Percentiles rank a stretch among this genome's conserved stretches.
These are phyloP conservation scores for Solanum boliviense DNA, from an alignment of 257 asterid genomes.

Conservation along the genomic window DNA sequence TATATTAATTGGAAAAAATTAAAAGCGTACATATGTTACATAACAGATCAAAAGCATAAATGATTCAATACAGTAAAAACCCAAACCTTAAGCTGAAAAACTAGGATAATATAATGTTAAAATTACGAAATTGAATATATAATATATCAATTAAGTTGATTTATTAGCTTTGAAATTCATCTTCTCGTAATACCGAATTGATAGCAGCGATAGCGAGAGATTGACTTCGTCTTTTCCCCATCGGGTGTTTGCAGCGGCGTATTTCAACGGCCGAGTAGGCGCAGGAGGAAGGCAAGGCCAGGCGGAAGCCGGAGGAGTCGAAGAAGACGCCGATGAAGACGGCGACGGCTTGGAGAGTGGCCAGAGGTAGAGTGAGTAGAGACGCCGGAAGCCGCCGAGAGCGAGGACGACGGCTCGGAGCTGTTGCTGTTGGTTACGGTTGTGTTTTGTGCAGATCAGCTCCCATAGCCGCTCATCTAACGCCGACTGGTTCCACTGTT, in stretches of 20 bases:
- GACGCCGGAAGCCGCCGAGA: slow-evolving; percentile 91
- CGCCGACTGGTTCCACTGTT: slow-evolving; percentile 75
- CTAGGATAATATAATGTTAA: not conserved
- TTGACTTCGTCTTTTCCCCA: slow-evolving; percentile 99
- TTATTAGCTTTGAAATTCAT: slow-evolving; percentile 57
- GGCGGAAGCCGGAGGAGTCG: slow-evolving; percentile 23
- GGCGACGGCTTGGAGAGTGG: slow-evolving; percentile 63
- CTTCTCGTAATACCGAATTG: slow-evolving; percentile 81
- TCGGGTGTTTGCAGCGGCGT: slow-evolving; percentile 34
- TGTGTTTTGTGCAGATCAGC: slow-evolving; percentile 80
- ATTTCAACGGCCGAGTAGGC: slow-evolving; percentile 20
- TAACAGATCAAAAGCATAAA: not conserved
- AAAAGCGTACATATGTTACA: not conserved
- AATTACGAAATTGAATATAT: not conserved
- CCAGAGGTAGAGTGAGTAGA: slow-evolving; percentile 73
- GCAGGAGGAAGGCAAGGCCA: slow-evolving; percentile 64
- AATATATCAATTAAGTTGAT: slow-evolving; percentile 7
- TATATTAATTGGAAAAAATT: not conserved
- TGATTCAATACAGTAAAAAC: not conserved
- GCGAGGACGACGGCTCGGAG: slow-evolving; percentile 74
- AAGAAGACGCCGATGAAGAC: slow-evolving; percentile 18
- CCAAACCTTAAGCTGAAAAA: not conserved
- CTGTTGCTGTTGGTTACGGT: slow-evolving; percentile 62
- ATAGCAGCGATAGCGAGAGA: slow-evolving; percentile 74
- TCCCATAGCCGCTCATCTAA: slow-evolving; percentile 96